Evolutionary conservation across 2,329 filamentous ascomycete species (phyloP).

Genomic region (Epichloe coenophiala): DNA sequence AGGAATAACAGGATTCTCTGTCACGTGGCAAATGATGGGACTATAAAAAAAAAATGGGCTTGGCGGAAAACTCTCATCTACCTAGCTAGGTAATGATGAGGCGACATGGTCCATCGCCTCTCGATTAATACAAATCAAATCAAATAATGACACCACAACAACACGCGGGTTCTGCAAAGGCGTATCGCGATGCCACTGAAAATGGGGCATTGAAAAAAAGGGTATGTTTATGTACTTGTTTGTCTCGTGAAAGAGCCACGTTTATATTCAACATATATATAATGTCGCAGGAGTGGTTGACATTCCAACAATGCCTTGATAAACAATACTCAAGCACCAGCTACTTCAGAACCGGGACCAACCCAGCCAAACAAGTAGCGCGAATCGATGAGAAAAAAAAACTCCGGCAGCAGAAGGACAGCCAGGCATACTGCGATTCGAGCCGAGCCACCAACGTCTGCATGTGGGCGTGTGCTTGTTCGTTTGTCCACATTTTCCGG

Average conservation of each 20-base stretch:
- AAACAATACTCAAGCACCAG: background rate
- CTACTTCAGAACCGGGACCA: constrained; percentile 2
- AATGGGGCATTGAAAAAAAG: too few species aligned
- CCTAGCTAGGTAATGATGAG: too few species aligned
- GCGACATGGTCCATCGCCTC: too few species aligned
- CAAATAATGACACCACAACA: too few species aligned
- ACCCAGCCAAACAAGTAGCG: constrained; percentile 3
- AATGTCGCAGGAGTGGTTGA: background rate
- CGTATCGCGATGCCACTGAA: too few species aligned
- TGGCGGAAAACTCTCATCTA: too few species aligned
- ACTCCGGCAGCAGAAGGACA: constrained; percentile 1
- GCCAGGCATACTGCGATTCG: background rate
- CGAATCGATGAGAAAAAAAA: constrained; percentile 4
- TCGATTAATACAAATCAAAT: too few species aligned
- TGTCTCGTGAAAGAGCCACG: constrained; percentile 9
- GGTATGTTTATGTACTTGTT: constrained; percentile 15
- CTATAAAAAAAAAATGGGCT: too few species aligned
- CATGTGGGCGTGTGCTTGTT: too few species aligned
- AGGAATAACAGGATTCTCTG: too few species aligned
- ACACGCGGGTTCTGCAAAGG: too few species aligned
- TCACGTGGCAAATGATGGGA: too few species aligned
- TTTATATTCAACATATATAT: background rate
- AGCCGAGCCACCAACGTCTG: background rate
- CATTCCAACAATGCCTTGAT: constrained; percentile 6
- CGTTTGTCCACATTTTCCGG: background rate